Base-by-base conservation (phyloP, 495 filamentous ascomycete species). In the Penicillium tannophilum region DNA sequence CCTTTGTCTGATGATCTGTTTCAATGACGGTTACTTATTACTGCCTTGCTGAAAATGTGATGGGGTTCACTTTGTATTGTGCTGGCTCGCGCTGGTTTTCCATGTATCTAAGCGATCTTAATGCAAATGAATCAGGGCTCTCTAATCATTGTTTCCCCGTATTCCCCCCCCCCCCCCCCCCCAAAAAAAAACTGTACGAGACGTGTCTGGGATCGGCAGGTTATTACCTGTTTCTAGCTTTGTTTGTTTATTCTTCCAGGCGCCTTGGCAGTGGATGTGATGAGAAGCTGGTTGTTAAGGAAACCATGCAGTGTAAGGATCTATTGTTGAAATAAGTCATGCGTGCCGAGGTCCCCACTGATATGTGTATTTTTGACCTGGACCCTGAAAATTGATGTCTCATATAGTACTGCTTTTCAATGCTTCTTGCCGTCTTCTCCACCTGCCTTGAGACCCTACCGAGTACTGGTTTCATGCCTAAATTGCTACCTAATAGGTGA, bases 1-100 rank as follows among this genome's bases (percentile, higher is more conserved):
- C 65, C 58, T 68, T 63, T 68, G 65, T 68, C 45, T 68, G 48
- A 66, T 52, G 65, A 68, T 66, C 54, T 63, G 54, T 28, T 54
- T 58, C 52, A 35, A 58, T 66, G 60, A 63, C 63, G 56, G 58
- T 60, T 67, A 55, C 53, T 57, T 53, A 28, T 56, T 31, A 23
- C 45, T 49, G 33, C 43, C 55, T 42, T 35, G 60, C 44, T 67
- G 56, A 67, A 65, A 65, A 66, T 50, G 41, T 58, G 46, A 63
- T 54, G 44, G 42, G 45, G 20, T 56, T 61, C 33, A 58, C 39
- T 47, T 17, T 47, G 54, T 52, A 58, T 58, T 17, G 28, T 52
- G 8, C 50, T 30, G 39, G 39, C 8, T 26, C n/a, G 16, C 16
- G 17, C 48, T 51, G 39, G 52, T 36, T 44, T 14, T 23, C 30